phyloP scores from a whole-genome alignment of 2,329 filamentous ascomycete genomes.

The Hypomyces perniciosus region DNA sequence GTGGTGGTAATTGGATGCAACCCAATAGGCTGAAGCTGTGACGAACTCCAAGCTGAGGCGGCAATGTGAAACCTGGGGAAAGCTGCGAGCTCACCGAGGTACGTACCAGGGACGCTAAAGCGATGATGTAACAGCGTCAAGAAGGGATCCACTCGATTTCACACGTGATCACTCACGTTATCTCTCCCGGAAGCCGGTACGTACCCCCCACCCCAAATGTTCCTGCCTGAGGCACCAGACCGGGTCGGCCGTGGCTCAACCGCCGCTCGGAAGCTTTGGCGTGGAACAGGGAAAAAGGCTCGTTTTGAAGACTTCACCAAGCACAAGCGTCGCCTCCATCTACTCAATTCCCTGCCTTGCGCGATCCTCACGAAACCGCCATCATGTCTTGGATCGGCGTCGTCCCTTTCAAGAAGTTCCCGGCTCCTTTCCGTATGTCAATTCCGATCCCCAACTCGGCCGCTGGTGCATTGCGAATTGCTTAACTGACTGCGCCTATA shows the following conservation, averaged over 20 bases:
- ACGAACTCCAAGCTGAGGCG: background rate
- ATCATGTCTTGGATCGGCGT: conserved; percentile 71
- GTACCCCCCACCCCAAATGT: no score
- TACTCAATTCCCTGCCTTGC: conserved; percentile 31
- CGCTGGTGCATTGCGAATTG: conserved; percentile 17
- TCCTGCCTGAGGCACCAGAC: conserved; percentile 26
- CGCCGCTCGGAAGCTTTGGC: conserved; percentile 26
- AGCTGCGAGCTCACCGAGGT: conserved; percentile 6
- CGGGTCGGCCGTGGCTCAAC: conserved; percentile 30
- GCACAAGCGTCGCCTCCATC: conserved; percentile 25
- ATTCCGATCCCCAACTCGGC: conserved; percentile 24
- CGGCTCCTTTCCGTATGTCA: conserved; percentile 68
- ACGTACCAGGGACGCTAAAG: background rate
- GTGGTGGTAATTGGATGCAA: conserved; percentile 1
- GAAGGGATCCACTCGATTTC: background rate
- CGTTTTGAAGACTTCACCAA: conserved; percentile 31
- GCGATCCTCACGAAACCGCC: conserved; percentile 36
- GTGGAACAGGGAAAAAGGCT: conserved; percentile 34
- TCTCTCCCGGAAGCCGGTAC: no score
- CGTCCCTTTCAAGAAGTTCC: conserved; percentile 69
- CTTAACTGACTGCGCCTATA: conserved; percentile 38
- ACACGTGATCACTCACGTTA: background rate
- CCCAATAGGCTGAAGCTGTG: conserved; percentile 11
- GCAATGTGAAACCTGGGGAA: conserved; percentile 12
- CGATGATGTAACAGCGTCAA: background rate